These are phyloP conservation scores for Apiospora sp. DNA, from an alignment of 2,329 filamentous ascomycete genomes.

Conservation along the genomic window DNA sequence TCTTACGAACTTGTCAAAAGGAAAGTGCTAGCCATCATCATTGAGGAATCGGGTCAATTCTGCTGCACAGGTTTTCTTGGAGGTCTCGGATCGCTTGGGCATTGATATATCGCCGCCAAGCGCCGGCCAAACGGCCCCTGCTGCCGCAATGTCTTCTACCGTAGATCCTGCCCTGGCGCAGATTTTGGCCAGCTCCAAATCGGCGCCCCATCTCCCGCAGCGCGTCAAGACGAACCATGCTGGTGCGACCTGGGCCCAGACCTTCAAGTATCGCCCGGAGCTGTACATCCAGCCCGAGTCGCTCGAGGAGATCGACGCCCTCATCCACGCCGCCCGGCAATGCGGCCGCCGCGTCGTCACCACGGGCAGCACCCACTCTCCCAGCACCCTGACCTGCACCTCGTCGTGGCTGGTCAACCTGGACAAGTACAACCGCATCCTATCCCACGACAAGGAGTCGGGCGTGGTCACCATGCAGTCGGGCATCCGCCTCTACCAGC, in stretches of 20 bases:
- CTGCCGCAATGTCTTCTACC: not conserved
- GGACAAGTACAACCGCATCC: slow-evolving; percentile 78
- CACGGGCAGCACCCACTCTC: slow-evolving; percentile 92
- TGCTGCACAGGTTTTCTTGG: not conserved
- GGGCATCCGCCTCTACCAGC: slow-evolving; percentile 81
- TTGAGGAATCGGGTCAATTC: not conserved
- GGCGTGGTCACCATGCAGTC: slow-evolving; percentile 80
- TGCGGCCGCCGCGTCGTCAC: slow-evolving; percentile 84
- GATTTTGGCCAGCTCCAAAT: slow-evolving; percentile 9
- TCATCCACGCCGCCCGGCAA: slow-evolving; percentile 79
- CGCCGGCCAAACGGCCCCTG: not conserved
- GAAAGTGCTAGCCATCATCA: not conserved
- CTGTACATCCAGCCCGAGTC: slow-evolving; percentile 88
- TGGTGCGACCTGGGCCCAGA: slow-evolving; percentile 94
- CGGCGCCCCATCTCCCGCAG: slow-evolving; percentile 17
- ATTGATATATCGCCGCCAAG: not conserved
- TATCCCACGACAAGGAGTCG: slow-evolving; percentile 72
- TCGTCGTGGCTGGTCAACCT: slow-evolving; percentile 95
- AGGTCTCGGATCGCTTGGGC: not conserved
- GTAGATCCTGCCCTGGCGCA: slow-evolving; percentile 5
- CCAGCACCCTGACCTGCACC: slow-evolving; percentile 89
- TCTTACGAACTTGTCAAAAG: not conserved
- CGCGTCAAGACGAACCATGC: slow-evolving; percentile 55
- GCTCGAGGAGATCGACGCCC: slow-evolving; percentile 82
- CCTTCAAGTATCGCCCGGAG: slow-evolving; percentile 88